These are phyloP conservation scores for Tolypocladium endophyticum DNA, from an alignment of 2,329 filamentous ascomycete species.

Conservation along the genomic window DNA sequence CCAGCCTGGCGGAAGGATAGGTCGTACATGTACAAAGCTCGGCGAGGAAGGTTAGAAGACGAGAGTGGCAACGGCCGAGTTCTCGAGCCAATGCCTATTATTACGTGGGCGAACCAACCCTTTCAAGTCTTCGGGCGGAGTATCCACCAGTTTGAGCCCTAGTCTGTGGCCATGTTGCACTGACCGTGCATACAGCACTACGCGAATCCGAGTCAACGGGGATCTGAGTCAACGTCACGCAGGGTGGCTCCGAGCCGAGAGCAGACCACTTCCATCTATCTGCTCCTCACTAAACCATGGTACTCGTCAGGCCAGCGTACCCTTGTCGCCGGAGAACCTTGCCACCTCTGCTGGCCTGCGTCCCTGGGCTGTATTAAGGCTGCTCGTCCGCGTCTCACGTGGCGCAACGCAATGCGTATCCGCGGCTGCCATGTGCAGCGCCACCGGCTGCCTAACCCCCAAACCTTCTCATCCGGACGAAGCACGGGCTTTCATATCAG, in stretches of 20 bases:
- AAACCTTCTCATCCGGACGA: neutral
- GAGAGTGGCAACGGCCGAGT: neutral
- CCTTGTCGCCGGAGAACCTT: neutral
- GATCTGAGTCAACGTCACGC: neutral
- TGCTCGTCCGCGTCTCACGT: neutral
- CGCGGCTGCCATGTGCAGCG: neutral
- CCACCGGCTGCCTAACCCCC: neutral
- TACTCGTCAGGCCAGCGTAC: neutral
- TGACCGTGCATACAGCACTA: neutral
- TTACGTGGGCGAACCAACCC: neutral
- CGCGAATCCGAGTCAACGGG: neutral
- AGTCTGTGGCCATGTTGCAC: neutral
- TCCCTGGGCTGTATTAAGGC: neutral
- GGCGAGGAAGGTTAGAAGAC: neutral
- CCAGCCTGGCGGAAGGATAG: neutral
- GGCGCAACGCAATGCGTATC: neutral
- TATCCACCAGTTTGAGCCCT: neutral
- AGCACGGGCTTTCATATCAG: neutral
- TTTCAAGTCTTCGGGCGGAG: neutral
- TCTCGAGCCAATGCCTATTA: neutral
- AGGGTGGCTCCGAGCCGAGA: neutral
- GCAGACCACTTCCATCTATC: neutral
- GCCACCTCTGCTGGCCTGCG: neutral
- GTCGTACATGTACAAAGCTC: neutral
- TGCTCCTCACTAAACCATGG: neutral